A percentile compares a stretch with the other conserved stretches of the same genome.
These are phyloP conservation scores for Selenicereus undatus DNA, from an alignment of 148 eudicot genomes.

Conservation along the genomic window DNA sequence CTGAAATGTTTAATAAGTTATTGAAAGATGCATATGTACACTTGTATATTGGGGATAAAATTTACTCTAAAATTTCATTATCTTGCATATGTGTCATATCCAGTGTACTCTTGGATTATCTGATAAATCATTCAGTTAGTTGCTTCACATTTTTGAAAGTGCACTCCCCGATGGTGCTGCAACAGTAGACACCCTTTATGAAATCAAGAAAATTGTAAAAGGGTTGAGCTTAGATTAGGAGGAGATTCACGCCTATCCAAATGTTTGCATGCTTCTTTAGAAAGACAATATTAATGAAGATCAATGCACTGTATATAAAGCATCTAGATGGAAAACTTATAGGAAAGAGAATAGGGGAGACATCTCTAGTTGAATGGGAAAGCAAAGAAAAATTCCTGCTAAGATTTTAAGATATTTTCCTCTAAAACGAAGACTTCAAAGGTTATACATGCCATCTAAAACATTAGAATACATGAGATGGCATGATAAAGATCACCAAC, in stretches of 20 bases:
- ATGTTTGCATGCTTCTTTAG: background rate
- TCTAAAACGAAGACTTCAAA: conserved; percentile 4
- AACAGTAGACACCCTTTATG: background rate
- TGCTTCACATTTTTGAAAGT: background rate
- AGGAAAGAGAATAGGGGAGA: background rate
- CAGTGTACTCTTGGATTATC: background rate
- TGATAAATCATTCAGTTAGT: background rate
- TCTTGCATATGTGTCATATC: background rate
- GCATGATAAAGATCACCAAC: conserved; percentile 4
- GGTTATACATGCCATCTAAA: conserved; percentile 12
- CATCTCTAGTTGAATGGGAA: background rate
- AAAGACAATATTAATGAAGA: background rate
- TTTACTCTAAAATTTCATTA: background rate
- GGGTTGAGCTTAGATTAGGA: background rate
- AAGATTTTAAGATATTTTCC: conserved; percentile 9
- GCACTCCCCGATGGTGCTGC: background rate
- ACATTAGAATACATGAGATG: conserved; percentile 2
- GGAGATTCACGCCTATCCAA: conserved; percentile 3
- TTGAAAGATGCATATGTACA: background rate
- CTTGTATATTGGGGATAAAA: background rate
- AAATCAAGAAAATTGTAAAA: conserved; percentile 4
- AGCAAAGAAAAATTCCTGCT: background rate
- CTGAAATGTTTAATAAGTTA: background rate
- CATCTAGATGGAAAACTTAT: conserved; percentile 10
- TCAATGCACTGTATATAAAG: background rate